Evolutionary conservation across 2,329 filamentous ascomycete species (phyloP), one percentile per base, ranked within the genome.

Genomic region (Huntiella abstrusa): DNA sequence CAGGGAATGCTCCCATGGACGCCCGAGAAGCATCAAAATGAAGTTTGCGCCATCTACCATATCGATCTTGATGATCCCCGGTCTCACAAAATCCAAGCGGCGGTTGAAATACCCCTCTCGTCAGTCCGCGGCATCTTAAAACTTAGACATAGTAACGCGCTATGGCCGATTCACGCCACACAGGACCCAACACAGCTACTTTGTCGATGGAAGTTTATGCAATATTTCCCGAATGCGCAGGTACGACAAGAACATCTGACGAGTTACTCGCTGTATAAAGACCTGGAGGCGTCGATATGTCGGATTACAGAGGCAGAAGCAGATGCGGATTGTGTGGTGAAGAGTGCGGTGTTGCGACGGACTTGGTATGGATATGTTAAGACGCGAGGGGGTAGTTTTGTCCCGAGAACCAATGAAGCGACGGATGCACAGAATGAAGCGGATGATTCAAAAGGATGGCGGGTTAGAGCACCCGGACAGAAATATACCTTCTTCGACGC

Each of bases 401-500:
- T 42, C 8, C 17, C 51, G 38, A 10, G 12, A 17, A 34, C 32
- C n/a, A 10, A 16, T 11, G 13, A 46, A 3, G 11, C 22, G 10
- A 33, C 41, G 4, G 17, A 38, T 15, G 41, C 19, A 5, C 11
- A 4, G 2, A 16, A 12, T 22, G 8, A 16, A 19, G 1, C 32
- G 39, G 8, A 15, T 6, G 16, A 15, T 13, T 11, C 4, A 22
- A 38, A 22, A 32, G 6, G 11, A 8, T 39, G 13, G 33, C 41
- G 44, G 32, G 7, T 42, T 8, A 46, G 55, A 12, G 32, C 48
- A 1, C 48, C 47, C 0, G 58, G 58, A 0, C 69, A 73, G 40
- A 64, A 63, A 35, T 83, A 83, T 50, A 81, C 75, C 0, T 73
- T 79, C 17, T 80, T 74, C 1, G 84, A 91, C 55, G 68, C 71